These are phyloP conservation scores for Wickerhamiella occidentalis DNA, from an alignment of 805 yeast genomes.

Conservation along the genomic window DNA sequence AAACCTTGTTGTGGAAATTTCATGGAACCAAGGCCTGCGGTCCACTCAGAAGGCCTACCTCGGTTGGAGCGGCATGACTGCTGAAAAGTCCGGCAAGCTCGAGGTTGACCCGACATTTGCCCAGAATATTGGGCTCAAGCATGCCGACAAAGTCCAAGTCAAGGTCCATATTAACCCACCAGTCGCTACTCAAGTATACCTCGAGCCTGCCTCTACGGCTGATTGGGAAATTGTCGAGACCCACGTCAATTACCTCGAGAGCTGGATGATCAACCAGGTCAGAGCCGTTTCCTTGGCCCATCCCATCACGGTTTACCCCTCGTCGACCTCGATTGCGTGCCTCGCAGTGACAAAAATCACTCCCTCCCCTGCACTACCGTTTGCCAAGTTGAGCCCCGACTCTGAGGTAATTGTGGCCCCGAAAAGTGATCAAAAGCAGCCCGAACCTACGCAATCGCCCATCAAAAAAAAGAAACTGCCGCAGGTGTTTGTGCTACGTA, in stretches of 20 bases:
- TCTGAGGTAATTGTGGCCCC: conserved; percentile 76
- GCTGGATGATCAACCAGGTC: conserved; percentile 62
- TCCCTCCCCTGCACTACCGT: conserved; percentile 27
- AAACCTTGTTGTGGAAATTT: conserved; percentile 42
- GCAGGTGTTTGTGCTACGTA: conserved; percentile 5
- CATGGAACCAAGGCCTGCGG: conserved; percentile 26
- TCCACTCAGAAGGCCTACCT: conserved; percentile 29
- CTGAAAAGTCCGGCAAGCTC: conserved; percentile 27
- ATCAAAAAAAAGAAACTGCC: conserved; percentile 1
- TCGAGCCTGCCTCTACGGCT: conserved; percentile 63
- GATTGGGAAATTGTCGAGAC: conserved; percentile 90
- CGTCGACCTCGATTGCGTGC: conserved; percentile 46
- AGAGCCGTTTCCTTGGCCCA: conserved; percentile 56
- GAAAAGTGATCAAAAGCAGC: conserved; percentile 23
- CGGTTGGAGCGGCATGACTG: conserved; percentile 58
- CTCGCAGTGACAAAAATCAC: conserved; percentile 41
- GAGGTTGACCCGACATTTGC: conserved; percentile 66
- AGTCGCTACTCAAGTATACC: conserved; percentile 48
- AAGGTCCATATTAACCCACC: conserved; percentile 39
- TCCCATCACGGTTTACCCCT: conserved; percentile 55
- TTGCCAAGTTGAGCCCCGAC: conserved; percentile 46
- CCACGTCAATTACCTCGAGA: conserved; percentile 67
- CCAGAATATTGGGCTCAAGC: conserved; percentile 35
- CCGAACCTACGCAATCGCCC: neutral
- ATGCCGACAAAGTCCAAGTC: conserved; percentile 33